Conservation (phyloP, 1,284 basidiomycete genomes). For the Inonotus obliquus region DNA sequence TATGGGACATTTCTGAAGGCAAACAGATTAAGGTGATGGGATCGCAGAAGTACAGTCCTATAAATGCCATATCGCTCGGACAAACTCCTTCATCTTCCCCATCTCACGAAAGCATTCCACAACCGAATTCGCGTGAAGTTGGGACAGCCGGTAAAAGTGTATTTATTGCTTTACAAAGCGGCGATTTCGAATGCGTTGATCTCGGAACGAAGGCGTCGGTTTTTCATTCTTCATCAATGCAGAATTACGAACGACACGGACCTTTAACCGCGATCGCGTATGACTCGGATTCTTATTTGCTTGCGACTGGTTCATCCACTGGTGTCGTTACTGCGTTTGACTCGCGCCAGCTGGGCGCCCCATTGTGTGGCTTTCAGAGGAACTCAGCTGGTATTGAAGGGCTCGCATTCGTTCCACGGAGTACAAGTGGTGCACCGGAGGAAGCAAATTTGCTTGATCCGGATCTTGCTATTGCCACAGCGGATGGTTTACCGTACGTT, state of each 20-base stretch:
- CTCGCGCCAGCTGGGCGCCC: constrained; percentile 36
- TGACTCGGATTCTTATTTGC: constrained; percentile 33
- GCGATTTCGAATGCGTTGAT: constrained; percentile 54
- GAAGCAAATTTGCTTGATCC: constrained; percentile 24
- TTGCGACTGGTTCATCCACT: constrained; percentile 61
- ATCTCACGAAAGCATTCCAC: not conserved
- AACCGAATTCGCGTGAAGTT: constrained; percentile 39
- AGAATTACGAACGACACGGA: constrained; percentile 24
- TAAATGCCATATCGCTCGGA: constrained; percentile 44
- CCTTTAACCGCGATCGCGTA: constrained; percentile 52
- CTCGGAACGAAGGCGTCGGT: constrained; percentile 44
- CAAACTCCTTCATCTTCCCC: constrained; percentile 23
- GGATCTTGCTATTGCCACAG: constrained; percentile 45
- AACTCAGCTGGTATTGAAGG: constrained; percentile 39
- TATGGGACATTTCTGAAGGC: constrained; percentile 71
- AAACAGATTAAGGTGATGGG: constrained; percentile 39
- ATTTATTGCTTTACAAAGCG: constrained; percentile 54
- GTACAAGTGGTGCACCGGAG: not conserved
- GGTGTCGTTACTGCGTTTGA: constrained; percentile 61
- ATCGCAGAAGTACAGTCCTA: constrained; percentile 33
- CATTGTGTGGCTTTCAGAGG: constrained; percentile 45
- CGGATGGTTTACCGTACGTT: constrained; percentile 54
- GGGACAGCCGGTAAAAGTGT: constrained; percentile 45
- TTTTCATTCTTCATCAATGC: constrained; percentile 33
- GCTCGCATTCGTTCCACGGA: constrained; percentile 24